phyloP scores from a whole-genome alignment of 1,139 yeast species.

The Hemisphaericaspora subhashii region DNA sequence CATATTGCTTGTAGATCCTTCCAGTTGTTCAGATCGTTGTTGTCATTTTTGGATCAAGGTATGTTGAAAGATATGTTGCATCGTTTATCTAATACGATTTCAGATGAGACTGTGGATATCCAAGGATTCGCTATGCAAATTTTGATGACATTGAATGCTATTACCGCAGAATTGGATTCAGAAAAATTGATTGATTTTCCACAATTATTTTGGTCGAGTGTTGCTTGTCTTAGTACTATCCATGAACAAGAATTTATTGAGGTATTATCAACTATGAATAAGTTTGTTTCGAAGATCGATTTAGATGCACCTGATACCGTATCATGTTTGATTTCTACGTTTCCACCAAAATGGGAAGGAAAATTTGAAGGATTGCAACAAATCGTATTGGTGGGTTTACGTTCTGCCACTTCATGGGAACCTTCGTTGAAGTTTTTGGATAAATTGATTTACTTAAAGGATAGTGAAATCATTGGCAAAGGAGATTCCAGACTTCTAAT shows the following conservation, averaged over 20 bases:
- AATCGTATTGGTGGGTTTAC: constrained; percentile 73
- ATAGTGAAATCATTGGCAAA: constrained; percentile 77
- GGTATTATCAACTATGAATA: constrained; percentile 75
- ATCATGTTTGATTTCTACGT: constrained; percentile 75
- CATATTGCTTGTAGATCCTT: constrained; percentile 97
- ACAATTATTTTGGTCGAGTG: constrained; percentile 93
- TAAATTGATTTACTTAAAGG: constrained; percentile 63
- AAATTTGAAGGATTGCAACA: constrained; percentile 85
- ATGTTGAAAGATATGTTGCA: constrained; percentile 96
- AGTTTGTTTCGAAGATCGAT: constrained; percentile 84
- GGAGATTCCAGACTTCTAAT: constrained; percentile 68
- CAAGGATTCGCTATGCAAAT: constrained; percentile 98
- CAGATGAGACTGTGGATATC: constrained; percentile 85
- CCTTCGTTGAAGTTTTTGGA: constrained; percentile 74
- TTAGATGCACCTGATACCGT: constrained; percentile 85
- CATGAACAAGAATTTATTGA: constrained; percentile 95
- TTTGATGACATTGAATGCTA: constrained; percentile 89
- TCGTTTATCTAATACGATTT: constrained; percentile 85
- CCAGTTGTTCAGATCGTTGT: constrained; percentile 82
- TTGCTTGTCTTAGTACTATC: constrained; percentile 85
- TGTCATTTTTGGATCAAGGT: constrained; percentile 75
- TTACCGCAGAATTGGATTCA: constrained; percentile 79
- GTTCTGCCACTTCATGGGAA: constrained; percentile 80
- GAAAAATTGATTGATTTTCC: constrained; percentile 84
- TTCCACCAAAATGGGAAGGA: constrained; percentile 97